These are phyloP conservation scores for Claviceps sp. DNA, from an alignment of 2,329 filamentous ascomycete species.

Conservation along the genomic window DNA sequence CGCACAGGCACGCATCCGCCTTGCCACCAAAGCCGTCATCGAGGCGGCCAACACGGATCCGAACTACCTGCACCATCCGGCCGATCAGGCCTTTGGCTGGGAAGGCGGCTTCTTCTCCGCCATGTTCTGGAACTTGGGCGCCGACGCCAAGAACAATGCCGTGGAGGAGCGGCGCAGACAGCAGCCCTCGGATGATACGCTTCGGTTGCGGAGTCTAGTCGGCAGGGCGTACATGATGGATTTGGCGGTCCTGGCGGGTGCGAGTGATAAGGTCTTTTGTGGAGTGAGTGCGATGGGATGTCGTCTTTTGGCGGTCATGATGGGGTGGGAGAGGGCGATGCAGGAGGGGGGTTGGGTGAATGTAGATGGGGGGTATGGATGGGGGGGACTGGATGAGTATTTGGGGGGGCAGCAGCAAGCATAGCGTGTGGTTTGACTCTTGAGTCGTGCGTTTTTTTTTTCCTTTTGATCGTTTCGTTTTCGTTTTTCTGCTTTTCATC, in stretches of 20 bases:
- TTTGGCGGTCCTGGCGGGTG: slow-evolving; percentile 55
- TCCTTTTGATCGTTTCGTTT: not conserved
- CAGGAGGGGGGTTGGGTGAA: slow-evolving; percentile 55
- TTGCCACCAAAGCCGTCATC: slow-evolving; percentile 49
- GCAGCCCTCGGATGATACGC: slow-evolving; percentile 36
- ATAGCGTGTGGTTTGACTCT: not conserved
- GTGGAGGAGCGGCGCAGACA: slow-evolving; percentile 14
- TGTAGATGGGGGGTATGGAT: slow-evolving; percentile 58
- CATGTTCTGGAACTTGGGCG: slow-evolving; percentile 69
- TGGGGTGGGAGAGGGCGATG: slow-evolving; percentile 66
- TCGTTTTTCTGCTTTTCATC: not conserved
- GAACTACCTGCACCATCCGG: slow-evolving; percentile 47
- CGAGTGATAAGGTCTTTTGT: slow-evolving; percentile 61
- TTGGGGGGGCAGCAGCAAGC: not conserved
- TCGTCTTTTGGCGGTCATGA: slow-evolving; percentile 67
- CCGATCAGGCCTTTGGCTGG: slow-evolving; percentile 71
- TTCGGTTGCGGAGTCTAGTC: slow-evolving; percentile 58
- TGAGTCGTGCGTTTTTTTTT: too few species aligned
- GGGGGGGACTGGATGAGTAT: slow-evolving; percentile 35
- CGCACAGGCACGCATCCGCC: slow-evolving; percentile 64
- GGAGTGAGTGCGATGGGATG: slow-evolving; percentile 63
- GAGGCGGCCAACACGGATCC: slow-evolving; percentile 28
- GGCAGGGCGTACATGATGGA: slow-evolving; percentile 75
- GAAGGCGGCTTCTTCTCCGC: slow-evolving; percentile 75
- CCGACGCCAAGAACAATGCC: slow-evolving; percentile 27